phyloP scores from a whole-genome alignment of 768 basidiomycete genomes.

The Tricholoma sp. region DNA sequence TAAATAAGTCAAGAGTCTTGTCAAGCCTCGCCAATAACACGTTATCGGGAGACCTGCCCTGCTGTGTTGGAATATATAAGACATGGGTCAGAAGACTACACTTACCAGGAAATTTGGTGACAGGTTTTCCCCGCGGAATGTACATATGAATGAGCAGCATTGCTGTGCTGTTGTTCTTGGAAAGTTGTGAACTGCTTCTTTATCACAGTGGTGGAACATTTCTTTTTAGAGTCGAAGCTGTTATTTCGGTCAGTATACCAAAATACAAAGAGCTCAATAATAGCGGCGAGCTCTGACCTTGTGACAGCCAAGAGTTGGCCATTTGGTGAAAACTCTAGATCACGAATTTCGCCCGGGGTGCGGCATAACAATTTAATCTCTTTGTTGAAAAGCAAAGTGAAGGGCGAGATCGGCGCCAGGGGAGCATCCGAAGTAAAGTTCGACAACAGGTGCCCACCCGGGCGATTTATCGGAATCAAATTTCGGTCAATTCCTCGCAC shows the following conservation, averaged over 20 bases:
- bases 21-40: constrained; percentile 8
- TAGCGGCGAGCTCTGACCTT: neutral
- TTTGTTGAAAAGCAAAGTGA: neutral
- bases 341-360: constrained; percentile 3
- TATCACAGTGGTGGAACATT: constrained; percentile 4
- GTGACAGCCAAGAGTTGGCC: constrained; percentile 10
- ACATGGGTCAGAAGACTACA: neutral
- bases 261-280: neutral
- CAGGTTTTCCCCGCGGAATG: neutral
- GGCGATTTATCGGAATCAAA: neutral
- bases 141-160: neutral
- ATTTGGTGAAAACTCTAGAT: constrained; percentile 13
- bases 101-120: neutral
- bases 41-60: constrained; percentile 5
- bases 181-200: neutral
- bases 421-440: neutral
- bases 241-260: neutral
- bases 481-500: neutral
- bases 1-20: constrained; percentile 7
- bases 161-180: neutral
- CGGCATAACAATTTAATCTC: neutral
- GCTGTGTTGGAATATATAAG: neutral
- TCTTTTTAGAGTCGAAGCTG: constrained; percentile 3
- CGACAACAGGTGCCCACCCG: neutral
- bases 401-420: neutral